Conservation (phyloP, 257 asterid species). For the Solanum okadae region DNA sequence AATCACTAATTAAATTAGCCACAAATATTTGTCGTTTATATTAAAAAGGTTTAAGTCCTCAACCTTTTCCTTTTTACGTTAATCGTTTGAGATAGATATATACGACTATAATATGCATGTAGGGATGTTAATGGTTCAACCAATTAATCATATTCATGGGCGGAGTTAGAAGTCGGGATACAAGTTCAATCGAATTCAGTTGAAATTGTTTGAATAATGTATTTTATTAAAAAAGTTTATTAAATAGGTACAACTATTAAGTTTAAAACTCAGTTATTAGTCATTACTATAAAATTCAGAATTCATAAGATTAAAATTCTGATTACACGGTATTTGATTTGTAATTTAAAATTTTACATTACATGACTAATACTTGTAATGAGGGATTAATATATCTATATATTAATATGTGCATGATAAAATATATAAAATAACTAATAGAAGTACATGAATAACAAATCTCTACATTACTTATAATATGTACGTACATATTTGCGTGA, state of each 20-base stretch:
- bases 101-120: background rate
- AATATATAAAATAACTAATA: no score
- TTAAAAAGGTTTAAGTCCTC: background rate
- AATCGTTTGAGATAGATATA: background rate
- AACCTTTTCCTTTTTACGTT: background rate
- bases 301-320: no score
- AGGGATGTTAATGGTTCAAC: background rate
- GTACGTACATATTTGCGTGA: no score
- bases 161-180: background rate
- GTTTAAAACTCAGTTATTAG: no score
- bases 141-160: background rate
- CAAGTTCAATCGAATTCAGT: background rate
- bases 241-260: no score
- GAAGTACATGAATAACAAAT: no score
- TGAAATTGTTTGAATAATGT: no score
- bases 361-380: no score
- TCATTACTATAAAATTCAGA: no score
- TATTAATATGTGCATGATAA: background rate
- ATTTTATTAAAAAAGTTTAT: no score
- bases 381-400: background rate
- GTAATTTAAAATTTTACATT: background rate
- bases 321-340: rapidly evolving
- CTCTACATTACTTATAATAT: background rate
- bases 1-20: background rate
- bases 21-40: background rate